Conservation (phyloP, 352 stramenopile genomes). For the Globisporangium splendens region DNA sequence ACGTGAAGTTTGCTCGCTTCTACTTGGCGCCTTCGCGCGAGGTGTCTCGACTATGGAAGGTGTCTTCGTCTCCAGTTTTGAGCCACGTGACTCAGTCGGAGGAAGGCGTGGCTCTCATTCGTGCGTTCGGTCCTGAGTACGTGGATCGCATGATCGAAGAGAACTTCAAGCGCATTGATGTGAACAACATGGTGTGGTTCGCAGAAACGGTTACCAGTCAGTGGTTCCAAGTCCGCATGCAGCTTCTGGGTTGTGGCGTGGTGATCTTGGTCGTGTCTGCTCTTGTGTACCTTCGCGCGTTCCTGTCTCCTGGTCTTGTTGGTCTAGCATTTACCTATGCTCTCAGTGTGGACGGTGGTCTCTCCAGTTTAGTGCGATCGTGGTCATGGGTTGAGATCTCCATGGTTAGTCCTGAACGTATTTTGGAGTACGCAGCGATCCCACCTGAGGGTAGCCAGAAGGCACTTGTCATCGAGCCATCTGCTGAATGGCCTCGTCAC, state of each 20-base stretch:
- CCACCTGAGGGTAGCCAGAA: slow-evolving; percentile 20
- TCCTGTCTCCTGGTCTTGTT: slow-evolving; percentile 50
- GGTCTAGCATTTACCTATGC: slow-evolving; percentile 40
- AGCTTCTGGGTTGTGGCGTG: slow-evolving; percentile 40
- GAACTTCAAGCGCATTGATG: slow-evolving; percentile 21
- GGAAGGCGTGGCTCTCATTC: slow-evolving; percentile 29
- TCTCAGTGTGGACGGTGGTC: slow-evolving; percentile 63
- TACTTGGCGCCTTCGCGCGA: slow-evolving; percentile 42
- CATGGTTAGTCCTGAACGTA: slow-evolving; percentile 89
- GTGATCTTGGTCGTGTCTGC: slow-evolving; percentile 33
- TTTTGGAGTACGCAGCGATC: slow-evolving; percentile 81
- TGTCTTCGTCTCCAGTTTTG: slow-evolving; percentile 33
- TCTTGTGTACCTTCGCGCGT: slow-evolving; percentile 36
- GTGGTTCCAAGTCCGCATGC: slow-evolving; percentile 43
- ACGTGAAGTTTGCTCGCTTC: slow-evolving; percentile 45
- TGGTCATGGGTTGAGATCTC: slow-evolving; percentile 33
- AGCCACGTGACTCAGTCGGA: slow-evolving; percentile 37
- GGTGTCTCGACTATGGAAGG: slow-evolving; percentile 29
- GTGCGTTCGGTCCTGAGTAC: slow-evolving; percentile 36
- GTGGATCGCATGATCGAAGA: slow-evolving; percentile 25
- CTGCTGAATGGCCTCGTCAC: slow-evolving; percentile 56
- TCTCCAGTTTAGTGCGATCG: slow-evolving; percentile 73
- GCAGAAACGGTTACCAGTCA: slow-evolving; percentile 18
- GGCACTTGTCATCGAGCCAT: slow-evolving; percentile 1
- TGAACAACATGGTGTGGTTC: slow-evolving; percentile 26